Evolutionary conservation across 2,329 filamentous ascomycete species (phyloP).

Genomic region (Phialophora verrucosa): DNA sequence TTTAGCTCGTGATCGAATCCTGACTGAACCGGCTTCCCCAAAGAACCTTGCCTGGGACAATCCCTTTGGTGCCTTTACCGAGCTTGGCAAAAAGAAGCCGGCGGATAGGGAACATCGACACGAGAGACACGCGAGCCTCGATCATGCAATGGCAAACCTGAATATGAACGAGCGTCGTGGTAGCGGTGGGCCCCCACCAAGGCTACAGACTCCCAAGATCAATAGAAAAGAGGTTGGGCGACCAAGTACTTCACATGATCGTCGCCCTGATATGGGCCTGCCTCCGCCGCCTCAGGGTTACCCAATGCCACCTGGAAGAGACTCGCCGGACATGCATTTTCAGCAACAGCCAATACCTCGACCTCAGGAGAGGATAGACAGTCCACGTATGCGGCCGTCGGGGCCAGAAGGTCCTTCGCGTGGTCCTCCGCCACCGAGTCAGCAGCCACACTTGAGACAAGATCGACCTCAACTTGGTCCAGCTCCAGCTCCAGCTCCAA

Average conservation of each 20-base stretch:
- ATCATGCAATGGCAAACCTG: conserved; percentile 29
- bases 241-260: conserved; percentile 31
- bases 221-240: conserved; percentile 26
- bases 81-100: conserved; percentile 43
- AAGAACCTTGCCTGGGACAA: conserved; percentile 53
- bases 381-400: conserved; percentile 21
- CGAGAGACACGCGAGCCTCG: conserved; percentile 43
- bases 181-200: conserved; percentile 19
- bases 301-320: conserved; percentile 10
- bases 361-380: conserved; percentile 14
- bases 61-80: conserved; percentile 54
- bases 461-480: conserved; percentile 17
- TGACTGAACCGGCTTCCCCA: conserved; percentile 46
- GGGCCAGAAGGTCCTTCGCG: conserved; percentile 17
- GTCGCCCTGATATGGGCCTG: conserved; percentile 11
- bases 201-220: conserved; percentile 34
- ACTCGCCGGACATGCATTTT: conserved; percentile 18
- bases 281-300: conserved; percentile 19
- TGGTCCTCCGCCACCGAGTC: conserved; percentile 13
- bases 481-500: not conserved
- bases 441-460: conserved; percentile 4
- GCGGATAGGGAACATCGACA: conserved; percentile 41
- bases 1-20: conserved; percentile 40
- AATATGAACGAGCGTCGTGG: conserved; percentile 17
- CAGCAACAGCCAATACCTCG: conserved; percentile 16